A percentile compares a stretch with the other conserved stretches of the same genome.
Evolutionary conservation across 768 basidiomycete species (phyloP).

Genomic region (Mycena epipterygia): DNA sequence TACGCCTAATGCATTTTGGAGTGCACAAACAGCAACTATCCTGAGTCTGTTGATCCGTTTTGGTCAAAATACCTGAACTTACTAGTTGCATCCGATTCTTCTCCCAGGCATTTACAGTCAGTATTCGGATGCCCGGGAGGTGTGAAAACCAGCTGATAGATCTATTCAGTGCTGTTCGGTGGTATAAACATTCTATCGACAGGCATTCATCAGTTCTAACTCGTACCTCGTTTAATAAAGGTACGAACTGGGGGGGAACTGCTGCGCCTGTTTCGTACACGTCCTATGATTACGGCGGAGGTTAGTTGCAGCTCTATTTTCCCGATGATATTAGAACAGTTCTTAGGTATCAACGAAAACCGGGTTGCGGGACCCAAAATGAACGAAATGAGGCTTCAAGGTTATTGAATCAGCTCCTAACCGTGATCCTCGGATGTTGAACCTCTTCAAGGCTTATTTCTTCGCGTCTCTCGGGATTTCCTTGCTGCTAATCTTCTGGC

Average conservation of each 20-base stretch:
- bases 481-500: conserved; percentile 58
- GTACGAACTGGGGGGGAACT: conserved; percentile 75
- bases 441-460: conserved; percentile 57
- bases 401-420: conserved; percentile 37
- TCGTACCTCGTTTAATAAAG: too few relatives aligned
- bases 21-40: conserved; percentile 65
- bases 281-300: conserved; percentile 74
- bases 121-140: conserved; percentile 13
- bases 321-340: neutral
- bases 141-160: neutral
- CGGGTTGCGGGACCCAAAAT: conserved; percentile 62
- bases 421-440: neutral
- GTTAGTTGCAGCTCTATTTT: conserved; percentile 31
- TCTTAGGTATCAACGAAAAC: conserved; percentile 64
- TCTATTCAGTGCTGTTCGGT: conserved; percentile 65
- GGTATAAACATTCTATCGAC: too few relatives aligned
- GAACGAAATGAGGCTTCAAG: conserved; percentile 69
- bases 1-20: conserved; percentile 25
- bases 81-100: conserved; percentile 6
- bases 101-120: conserved; percentile 62
- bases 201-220: too few relatives aligned
- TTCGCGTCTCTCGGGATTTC: conserved; percentile 65
- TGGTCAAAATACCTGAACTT: conserved; percentile 33
- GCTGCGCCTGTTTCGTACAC: conserved; percentile 69
- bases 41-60: conserved; percentile 52